Conservation (phyloP, 495 filamentous ascomycete species). For the Hypoxylon fragiforme region DNA sequence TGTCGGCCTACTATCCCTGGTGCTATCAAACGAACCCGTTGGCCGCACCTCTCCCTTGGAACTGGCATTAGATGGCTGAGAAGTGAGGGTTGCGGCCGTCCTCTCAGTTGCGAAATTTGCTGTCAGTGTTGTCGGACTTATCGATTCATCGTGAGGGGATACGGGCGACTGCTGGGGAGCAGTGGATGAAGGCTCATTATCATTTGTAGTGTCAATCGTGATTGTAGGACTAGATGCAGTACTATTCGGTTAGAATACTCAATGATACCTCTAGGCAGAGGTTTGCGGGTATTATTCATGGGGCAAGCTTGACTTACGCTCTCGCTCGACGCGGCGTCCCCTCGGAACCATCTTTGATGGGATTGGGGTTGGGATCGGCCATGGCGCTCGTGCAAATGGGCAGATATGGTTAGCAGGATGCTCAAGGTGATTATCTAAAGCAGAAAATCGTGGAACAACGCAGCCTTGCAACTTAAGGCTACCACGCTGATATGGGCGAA, state of each 20-base stretch:
- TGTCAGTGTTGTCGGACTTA: constrained; percentile 50
- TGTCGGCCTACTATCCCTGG: constrained; percentile 74
- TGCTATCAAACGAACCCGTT: constrained; percentile 68
- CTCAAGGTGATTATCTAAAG: constrained; percentile 1
- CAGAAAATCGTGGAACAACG: constrained; percentile 2
- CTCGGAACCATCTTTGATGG: constrained; percentile 16
- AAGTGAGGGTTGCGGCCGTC: constrained; percentile 44
- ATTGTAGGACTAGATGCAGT: constrained; percentile 44
- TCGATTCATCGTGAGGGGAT: constrained; percentile 49
- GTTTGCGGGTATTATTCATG: too few relatives aligned
- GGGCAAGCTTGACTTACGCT: constrained; percentile 24
- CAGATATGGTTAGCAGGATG: constrained; percentile 4
- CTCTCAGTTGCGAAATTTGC: constrained; percentile 53
- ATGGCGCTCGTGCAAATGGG: constrained; percentile 6
- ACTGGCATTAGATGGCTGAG: constrained; percentile 26
- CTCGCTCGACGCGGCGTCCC: constrained; percentile 28
- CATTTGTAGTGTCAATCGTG: constrained; percentile 43
- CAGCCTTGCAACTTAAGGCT: constrained; percentile 18
- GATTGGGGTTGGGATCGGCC: constrained; percentile 24
- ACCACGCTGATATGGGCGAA: constrained; percentile 6
- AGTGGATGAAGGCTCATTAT: constrained; percentile 37
- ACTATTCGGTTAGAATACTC: constrained; percentile 14
- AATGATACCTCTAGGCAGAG: not conserved
- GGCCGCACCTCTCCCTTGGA: constrained; percentile 56
- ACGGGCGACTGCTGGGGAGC: constrained; percentile 48